Evolutionary conservation across 2,329 filamentous ascomycete genomes (phyloP).

Genomic region (Cladobotryum mycophilum): DNA sequence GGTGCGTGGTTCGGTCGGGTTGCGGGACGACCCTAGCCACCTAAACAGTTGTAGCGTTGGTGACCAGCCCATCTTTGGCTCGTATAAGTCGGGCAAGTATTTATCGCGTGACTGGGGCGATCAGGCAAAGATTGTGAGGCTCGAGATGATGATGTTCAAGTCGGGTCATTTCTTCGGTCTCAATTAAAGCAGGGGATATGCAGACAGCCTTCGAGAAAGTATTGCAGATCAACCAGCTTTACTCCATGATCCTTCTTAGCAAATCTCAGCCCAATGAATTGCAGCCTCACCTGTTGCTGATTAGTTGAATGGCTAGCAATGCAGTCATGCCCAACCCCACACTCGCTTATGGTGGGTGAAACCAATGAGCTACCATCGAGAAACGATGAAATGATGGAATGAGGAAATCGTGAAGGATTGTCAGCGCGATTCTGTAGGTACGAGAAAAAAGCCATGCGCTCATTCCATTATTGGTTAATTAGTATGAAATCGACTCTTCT

Average conservation of each 20-base stretch:
- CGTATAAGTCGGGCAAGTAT: too few species aligned
- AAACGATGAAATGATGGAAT: too few species aligned
- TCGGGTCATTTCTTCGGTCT: neutral
- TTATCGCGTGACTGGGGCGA: neutral
- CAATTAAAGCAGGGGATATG: neutral
- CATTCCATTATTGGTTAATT: too few species aligned
- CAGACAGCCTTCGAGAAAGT: too few species aligned
- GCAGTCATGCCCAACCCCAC: conserved; percentile 13
- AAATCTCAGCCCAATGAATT: neutral
- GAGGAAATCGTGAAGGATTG: too few species aligned
- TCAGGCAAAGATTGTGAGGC: neutral
- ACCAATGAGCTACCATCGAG: neutral
- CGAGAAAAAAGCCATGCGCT: too few species aligned
- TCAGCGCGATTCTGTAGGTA: too few species aligned
- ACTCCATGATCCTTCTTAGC: neutral
- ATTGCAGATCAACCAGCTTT: too few species aligned
- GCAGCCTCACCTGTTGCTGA: conserved; percentile 5
- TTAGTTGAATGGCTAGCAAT: conserved; percentile 5
- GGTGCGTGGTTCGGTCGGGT: conserved; percentile 2
- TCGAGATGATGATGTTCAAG: neutral
- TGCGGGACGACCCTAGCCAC: conserved; percentile 7
- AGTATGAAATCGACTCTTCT: too few species aligned
- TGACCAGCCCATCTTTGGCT: too few species aligned
- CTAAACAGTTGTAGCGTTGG: too few species aligned
- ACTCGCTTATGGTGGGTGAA: neutral